Base-by-base conservation (phyloP, 2,329 filamentous ascomycete species). In the Daldinia sp. region DNA sequence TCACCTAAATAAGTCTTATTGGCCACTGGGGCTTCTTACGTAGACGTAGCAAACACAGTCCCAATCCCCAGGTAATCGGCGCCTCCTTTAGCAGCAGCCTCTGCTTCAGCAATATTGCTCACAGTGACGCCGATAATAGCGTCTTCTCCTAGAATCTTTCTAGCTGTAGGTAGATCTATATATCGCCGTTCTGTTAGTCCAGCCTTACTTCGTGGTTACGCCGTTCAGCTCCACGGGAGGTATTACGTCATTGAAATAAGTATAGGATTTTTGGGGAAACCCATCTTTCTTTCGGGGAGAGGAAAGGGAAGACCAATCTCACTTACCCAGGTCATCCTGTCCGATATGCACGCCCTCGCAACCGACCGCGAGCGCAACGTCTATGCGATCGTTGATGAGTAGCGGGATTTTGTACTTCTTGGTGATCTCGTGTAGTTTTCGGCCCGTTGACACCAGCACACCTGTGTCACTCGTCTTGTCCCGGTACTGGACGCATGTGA, bases 261-360 rank as follows among this genome's bases (percentile, higher is more conserved):
- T 37, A 26, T 39, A 26, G 13, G 12, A 23, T 23, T 23, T 28
- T 39, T 48, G 15, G 35, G 5, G 42, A 28, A 28, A 46, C 9
- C 18, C 18, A n/a, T 53, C 85, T 72, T n/a, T 35, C 20, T 23
- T 23, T 2, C 2, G 1, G 33, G 10, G 5, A 7, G 33, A 9
- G 33, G 33, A 35, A 10, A 33, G 9, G 23, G 26, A 46, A 30
- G 41, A 59, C 3, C n/a, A 20, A 50, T 23, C 20, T 23, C 20
- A 23, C 85, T 72, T 79, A 92, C 91, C 85, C 84, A 97, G 90
- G 79, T 98, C 95, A 86, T 98, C 94, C 82, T 98, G 95, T 6
- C 96, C 96, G 56, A 98, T 88, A 79, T 98, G 96, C 7, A 97
- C 93, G 51, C 96, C 96, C 82, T 98, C 95, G 64, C 93, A 96